Percentiles rank a stretch among this genome's conserved stretches.
These are phyloP conservation scores for Fusarium sp. DNA, from an alignment of 2,329 filamentous ascomycete species.

Conservation along the genomic window DNA sequence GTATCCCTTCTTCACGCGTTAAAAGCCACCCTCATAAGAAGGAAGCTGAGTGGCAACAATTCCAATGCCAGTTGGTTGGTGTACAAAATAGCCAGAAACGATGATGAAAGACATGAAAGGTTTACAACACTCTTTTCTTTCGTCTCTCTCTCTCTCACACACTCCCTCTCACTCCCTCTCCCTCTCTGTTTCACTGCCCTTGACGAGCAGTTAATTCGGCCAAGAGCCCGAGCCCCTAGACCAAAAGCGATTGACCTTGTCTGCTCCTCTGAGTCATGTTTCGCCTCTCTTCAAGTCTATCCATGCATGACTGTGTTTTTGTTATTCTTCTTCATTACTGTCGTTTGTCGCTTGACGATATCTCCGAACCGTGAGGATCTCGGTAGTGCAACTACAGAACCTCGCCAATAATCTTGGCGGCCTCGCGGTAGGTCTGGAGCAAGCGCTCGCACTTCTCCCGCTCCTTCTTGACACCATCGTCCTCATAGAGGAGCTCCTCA, in stretches of 20 bases:
- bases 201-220: conserved; percentile 24
- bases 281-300: conserved; percentile 34
- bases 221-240: conserved; percentile 22
- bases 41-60: conserved; percentile 37
- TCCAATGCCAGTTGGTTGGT: conserved; percentile 43
- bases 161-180: conserved; percentile 19
- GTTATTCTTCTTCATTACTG: conserved; percentile 29
- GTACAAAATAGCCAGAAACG: conserved; percentile 41
- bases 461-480: conserved; percentile 96
- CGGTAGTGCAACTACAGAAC: conserved; percentile 69
- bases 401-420: conserved; percentile 97
- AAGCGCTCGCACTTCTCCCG: conserved; percentile 98
- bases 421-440: conserved; percentile 94
- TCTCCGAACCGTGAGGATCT: conserved; percentile 16
- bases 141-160: conserved; percentile 22
- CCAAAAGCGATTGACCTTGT: conserved; percentile 31
- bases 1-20: conserved; percentile 30
- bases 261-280: conserved; percentile 23
- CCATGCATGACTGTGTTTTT: conserved; percentile 25
- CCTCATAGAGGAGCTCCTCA: conserved; percentile 93
- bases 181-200: conserved; percentile 7
- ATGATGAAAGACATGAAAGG: conserved; percentile 23
- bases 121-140: conserved; percentile 38
- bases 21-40: conserved; percentile 28
- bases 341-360: conserved; percentile 18